A percentile compares a stretch with the other conserved stretches of the same genome.
Evolutionary conservation across 2,329 filamentous ascomycete genomes (phyloP).

Genomic region (Colletotrichum sp.): DNA sequence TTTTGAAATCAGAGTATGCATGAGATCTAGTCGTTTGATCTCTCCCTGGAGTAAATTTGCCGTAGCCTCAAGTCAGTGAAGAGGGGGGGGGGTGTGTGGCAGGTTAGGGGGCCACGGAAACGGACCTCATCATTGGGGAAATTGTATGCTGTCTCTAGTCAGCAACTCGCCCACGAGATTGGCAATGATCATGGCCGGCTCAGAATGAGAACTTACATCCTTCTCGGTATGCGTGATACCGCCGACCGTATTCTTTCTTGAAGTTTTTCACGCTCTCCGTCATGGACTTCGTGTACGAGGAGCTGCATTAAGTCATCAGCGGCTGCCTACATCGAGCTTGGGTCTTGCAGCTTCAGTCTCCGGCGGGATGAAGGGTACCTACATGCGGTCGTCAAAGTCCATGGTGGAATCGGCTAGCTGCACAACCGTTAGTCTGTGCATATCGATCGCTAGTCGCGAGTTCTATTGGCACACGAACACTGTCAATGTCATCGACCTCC

Average conservation of each 20-base stretch:
- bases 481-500: too few species aligned
- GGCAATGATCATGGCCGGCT: too few species aligned
- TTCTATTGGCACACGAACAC: too few species aligned
- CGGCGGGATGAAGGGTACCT: too few species aligned
- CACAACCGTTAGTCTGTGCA: too few species aligned
- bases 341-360: too few species aligned
- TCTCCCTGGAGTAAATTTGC: neutral
- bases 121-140: neutral
- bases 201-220: neutral
- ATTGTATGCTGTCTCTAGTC: neutral
- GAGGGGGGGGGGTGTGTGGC: neutral
- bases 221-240: neutral
- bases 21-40: neutral
- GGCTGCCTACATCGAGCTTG: too few species aligned
- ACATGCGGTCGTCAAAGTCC: too few species aligned
- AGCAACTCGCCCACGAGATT: neutral
- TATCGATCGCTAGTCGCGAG: too few species aligned
- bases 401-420: too few species aligned
- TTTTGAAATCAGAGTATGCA: neutral
- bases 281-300: neutral
- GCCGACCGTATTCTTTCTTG: neutral
- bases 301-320: neutral
- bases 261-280: neutral
- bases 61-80: neutral
- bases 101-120: too few species aligned